phyloP scores from a whole-genome alignment of 1,139 yeast genomes.

The Fermentozyma sake region DNA sequence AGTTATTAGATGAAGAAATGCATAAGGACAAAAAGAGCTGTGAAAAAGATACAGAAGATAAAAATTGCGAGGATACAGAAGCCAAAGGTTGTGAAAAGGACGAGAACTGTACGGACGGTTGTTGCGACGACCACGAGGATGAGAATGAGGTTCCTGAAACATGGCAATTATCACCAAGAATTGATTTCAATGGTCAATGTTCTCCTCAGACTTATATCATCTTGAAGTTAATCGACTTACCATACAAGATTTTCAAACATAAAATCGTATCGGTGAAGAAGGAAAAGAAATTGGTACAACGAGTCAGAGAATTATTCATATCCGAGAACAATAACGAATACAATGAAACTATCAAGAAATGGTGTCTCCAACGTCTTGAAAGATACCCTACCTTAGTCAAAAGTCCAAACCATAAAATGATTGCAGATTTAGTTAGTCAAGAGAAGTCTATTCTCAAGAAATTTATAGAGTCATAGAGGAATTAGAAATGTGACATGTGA shows the following conservation, averaged over 20 bases:
- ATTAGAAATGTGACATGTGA: no score
- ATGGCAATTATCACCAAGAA: slow-evolving; percentile 35
- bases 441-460: slow-evolving; percentile 13
- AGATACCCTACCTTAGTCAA: slow-evolving; percentile 8
- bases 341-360: slow-evolving; percentile 9
- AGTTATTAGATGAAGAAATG: slow-evolving; percentile 22
- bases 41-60: slow-evolving; percentile 3
- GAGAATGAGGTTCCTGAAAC: slow-evolving; percentile 17
- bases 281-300: slow-evolving; percentile 10
- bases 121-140: slow-evolving; percentile 13
- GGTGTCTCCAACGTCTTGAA: slow-evolving; percentile 15
- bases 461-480: no score
- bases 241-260: slow-evolving; percentile 13
- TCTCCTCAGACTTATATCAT: slow-evolving; percentile 34
- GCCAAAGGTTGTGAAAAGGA: slow-evolving; percentile 7
- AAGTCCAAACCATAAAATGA: slow-evolving; percentile 7
- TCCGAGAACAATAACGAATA: slow-evolving; percentile 6
- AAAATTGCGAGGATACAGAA: slow-evolving; percentile 1
- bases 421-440: slow-evolving; percentile 9
- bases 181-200: slow-evolving; percentile 33
- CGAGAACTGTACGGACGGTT: slow-evolving; percentile 10
- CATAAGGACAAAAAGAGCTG: slow-evolving; percentile 6
- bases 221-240: slow-evolving; percentile 13
- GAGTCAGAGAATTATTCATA: slow-evolving; percentile 9
- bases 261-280: slow-evolving; percentile 7